These are phyloP conservation scores for Eimeria praecox DNA, from an alignment of 169 alveolate species.

Conservation along the genomic window DNA sequence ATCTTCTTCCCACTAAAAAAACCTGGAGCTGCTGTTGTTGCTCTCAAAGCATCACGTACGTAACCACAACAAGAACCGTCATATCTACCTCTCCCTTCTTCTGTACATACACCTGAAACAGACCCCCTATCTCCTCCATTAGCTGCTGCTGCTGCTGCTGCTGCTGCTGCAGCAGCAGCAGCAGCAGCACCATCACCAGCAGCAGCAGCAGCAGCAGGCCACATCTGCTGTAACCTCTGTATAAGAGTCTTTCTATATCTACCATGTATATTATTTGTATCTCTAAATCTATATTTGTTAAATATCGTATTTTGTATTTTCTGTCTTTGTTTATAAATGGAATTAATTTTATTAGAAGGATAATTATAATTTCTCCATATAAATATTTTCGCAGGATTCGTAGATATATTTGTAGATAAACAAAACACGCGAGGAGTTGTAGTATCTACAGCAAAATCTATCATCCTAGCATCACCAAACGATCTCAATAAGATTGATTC, in stretches of 20 bases:
- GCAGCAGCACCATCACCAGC: neutral
- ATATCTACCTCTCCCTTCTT: constrained; percentile 57
- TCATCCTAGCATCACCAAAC: constrained; percentile 88
- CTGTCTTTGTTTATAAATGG: too few species aligned
- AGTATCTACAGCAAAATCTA: constrained; percentile 91
- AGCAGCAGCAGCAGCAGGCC: neutral
- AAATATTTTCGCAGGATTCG: constrained; percentile 88
- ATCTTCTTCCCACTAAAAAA: constrained; percentile 89
- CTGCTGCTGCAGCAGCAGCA: constrained; percentile 1
- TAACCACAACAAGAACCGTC: constrained; percentile 85
- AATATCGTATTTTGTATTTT: too few species aligned
- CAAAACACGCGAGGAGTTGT: constrained; percentile 90
- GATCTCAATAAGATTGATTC: constrained; percentile 84
- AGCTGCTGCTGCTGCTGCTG: neutral
- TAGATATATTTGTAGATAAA: constrained; percentile 87
- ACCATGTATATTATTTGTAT: too few species aligned
- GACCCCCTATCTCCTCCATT: neutral
- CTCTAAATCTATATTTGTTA: too few species aligned
- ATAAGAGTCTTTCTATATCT: too few species aligned
- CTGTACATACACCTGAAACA: neutral
- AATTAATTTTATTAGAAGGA: too few species aligned
- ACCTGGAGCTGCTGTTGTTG: constrained; percentile 94
- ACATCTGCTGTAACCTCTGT: neutral
- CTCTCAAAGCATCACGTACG: constrained; percentile 89
- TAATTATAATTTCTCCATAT: constrained; percentile 88